Evolutionary conservation across 148 eudicot species (phyloP).

Genomic region (Spergularia bocconei): DNA sequence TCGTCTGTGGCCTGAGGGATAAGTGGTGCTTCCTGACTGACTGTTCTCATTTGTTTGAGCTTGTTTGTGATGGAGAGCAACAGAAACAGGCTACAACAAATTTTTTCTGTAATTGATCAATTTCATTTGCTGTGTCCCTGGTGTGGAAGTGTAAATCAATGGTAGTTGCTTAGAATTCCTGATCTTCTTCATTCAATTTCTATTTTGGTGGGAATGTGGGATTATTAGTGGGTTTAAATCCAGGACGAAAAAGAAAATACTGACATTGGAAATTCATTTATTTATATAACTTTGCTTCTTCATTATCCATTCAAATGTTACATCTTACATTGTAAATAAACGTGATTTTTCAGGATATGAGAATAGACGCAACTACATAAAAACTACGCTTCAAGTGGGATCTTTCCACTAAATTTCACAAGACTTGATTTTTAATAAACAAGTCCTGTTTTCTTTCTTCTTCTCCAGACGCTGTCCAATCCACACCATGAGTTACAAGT

Average conservation of each 20-base stretch:
- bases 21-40: constrained; percentile 14
- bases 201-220: constrained; percentile 9
- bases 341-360: no score
- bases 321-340: no score
- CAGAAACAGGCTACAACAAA: constrained; percentile 28
- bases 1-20: not conserved
- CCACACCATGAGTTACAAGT: no score
- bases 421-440: no score
- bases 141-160: constrained; percentile 35
- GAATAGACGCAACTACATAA: no score
- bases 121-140: constrained; percentile 26
- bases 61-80: constrained; percentile 19
- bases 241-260: constrained; percentile 6
- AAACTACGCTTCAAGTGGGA: no score
- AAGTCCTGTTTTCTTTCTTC: no score
- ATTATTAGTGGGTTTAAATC: constrained; percentile 17
- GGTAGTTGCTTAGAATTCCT: constrained; percentile 23
- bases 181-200: not conserved
- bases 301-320: not conserved
- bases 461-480: no score
- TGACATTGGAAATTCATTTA: constrained; percentile 21
- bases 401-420: no score
- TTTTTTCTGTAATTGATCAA: constrained; percentile 27
- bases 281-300: not conserved
- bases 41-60: constrained; percentile 30